phyloP scores from a whole-genome alignment of 768 basidiomycete genomes.

The Mycena maculata region DNA sequence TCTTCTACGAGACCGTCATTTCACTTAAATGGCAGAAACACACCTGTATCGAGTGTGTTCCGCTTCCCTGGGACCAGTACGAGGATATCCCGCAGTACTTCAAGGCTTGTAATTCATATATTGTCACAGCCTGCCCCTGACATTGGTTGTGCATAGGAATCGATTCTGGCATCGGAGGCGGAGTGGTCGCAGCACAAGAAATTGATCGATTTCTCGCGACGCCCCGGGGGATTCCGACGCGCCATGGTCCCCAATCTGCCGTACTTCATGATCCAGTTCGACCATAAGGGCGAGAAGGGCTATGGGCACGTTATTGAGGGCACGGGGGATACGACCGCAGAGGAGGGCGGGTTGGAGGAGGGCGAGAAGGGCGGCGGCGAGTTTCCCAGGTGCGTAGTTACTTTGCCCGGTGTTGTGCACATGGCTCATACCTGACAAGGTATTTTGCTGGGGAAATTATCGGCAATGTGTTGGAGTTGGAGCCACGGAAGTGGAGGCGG shows the following conservation, averaged over 20 bases:
- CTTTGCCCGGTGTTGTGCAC: background rate
- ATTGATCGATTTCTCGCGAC: conserved; percentile 90
- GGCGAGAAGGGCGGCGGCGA: conserved; percentile 93
- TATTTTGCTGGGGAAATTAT: conserved; percentile 97
- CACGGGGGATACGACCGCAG: conserved; percentile 64
- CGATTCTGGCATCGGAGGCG: conserved; percentile 89
- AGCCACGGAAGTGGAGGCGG: conserved; percentile 86
- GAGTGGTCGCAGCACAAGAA: conserved; percentile 99
- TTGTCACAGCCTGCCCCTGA: background rate
- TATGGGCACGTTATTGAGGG: conserved; percentile 99
- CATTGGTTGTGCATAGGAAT: no score
- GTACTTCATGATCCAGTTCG: conserved; percentile 99
- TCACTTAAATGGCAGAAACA: conserved; percentile 90
- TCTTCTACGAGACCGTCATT: conserved; percentile 96
- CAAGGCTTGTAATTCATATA: conserved; percentile 62
- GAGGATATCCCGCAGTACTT: conserved; percentile 94
- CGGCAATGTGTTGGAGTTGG: conserved; percentile 89
- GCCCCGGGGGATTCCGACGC: conserved; percentile 93
- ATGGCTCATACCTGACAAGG: conserved; percentile 52
- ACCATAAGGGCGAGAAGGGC: conserved; percentile 97
- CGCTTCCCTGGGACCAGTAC: conserved; percentile 89
- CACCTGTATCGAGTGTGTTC: conserved; percentile 93
- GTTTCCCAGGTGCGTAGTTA: conserved; percentile 77
- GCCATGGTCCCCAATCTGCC: conserved; percentile 97
- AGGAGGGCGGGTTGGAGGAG: conserved; percentile 69